Percentiles rank a stretch among this genome's conserved stretches.
Conservation (phyloP, 192 early-diverging fungal genomes). For the Phlyctochytrium bullatum region DNA sequence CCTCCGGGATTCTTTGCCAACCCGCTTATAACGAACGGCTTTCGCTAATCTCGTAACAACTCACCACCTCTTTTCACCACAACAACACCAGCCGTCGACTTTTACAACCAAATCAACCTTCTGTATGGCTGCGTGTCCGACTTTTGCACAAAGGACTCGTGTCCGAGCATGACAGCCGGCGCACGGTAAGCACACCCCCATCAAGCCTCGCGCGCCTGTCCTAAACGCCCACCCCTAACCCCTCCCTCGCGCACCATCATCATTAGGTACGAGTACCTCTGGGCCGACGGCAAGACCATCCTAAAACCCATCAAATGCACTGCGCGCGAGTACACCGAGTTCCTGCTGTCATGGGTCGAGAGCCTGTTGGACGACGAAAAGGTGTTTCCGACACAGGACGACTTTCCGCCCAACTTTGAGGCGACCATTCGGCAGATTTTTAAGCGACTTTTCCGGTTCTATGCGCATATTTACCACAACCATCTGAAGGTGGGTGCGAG, state of each 20-base stretch:
- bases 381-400: slow-evolving; percentile 81
- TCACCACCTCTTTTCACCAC: not conserved
- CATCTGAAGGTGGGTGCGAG: slow-evolving; percentile 75
- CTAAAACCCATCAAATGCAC: slow-evolving; percentile 85
- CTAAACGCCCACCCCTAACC: too few relatives aligned
- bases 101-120: slow-evolving; percentile 96
- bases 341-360: slow-evolving; percentile 78
- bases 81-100: slow-evolving; percentile 51
- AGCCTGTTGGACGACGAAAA: slow-evolving; percentile 78
- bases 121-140: slow-evolving; percentile 67
- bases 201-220: too few relatives aligned
- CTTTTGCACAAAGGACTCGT: slow-evolving; percentile 84
- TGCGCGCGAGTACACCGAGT: slow-evolving; percentile 86
- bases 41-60: too few relatives aligned
- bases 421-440: slow-evolving; percentile 64
- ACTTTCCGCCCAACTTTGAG: slow-evolving; percentile 74
- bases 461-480: slow-evolving; percentile 89
- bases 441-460: slow-evolving; percentile 85
- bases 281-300: slow-evolving; percentile 44
- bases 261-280: slow-evolving; percentile 38
- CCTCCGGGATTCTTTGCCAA: too few relatives aligned
- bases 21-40: too few relatives aligned
- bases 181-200: slow-evolving; percentile 53
- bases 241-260: slow-evolving; percentile 4
- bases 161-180: slow-evolving; percentile 91